Percentiles rank a stretch among this genome's conserved stretches.
phyloP scores from a whole-genome alignment of 805 yeast genomes.

The Wickerhamomyces tratensis region DNA sequence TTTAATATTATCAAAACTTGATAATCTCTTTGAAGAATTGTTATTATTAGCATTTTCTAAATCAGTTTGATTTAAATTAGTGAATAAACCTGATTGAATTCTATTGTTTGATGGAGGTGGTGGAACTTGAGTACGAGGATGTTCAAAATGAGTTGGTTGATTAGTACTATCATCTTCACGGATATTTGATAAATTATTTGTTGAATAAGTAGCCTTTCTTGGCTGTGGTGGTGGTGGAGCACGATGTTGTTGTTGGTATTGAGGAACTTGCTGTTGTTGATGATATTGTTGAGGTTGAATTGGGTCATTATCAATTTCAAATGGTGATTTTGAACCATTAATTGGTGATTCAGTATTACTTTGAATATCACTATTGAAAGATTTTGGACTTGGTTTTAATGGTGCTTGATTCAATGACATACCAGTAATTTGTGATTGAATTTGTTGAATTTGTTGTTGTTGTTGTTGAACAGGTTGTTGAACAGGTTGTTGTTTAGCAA shows the following conservation, averaged over 20 bases:
- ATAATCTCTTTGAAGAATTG: slow-evolving; percentile 9
- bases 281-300: slow-evolving; percentile 14
- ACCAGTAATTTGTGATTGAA: neutral
- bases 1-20: slow-evolving; percentile 16
- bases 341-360: neutral
- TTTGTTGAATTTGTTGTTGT: slow-evolving; percentile 3
- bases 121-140: slow-evolving; percentile 5
- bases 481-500: neutral
- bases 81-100: slow-evolving; percentile 37
- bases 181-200: slow-evolving; percentile 17
- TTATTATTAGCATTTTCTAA: slow-evolving; percentile 14
- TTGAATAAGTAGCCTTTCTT: slow-evolving; percentile 30
- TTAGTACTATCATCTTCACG: slow-evolving; percentile 18
- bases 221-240: slow-evolving; percentile 54
- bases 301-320: slow-evolving; percentile 3
- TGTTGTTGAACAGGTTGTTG: neutral
- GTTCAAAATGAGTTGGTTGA: slow-evolving; percentile 7
- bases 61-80: slow-evolving; percentile 30
- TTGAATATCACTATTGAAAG: neutral
- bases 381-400: slow-evolving; percentile 23
- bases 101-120: slow-evolving; percentile 13
- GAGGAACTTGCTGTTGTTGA: slow-evolving; percentile 4
- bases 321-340: neutral
- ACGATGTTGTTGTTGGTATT: slow-evolving; percentile 17
- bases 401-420: slow-evolving; percentile 25